These are phyloP conservation scores for Acmispon strigosus DNA, from an alignment of 306 rosid genomes.

Conservation along the genomic window DNA sequence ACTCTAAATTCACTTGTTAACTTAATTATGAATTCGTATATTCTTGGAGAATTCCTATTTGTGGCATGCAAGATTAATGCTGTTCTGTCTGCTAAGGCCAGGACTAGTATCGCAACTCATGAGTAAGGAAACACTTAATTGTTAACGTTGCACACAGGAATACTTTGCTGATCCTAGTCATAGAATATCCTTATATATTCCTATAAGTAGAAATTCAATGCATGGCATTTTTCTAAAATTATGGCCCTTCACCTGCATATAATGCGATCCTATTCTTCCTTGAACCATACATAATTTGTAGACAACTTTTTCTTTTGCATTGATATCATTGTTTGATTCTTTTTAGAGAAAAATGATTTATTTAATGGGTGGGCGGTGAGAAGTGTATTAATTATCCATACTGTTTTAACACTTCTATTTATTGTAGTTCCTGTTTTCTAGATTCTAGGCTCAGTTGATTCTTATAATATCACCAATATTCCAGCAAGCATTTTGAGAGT, in stretches of 20 bases:
- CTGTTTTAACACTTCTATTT: neutral
- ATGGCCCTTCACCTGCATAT: neutral
- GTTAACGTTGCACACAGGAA: neutral
- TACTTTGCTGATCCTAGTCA: neutral
- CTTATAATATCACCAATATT: neutral
- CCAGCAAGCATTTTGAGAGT: neutral
- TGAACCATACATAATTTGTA: neutral
- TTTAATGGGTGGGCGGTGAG: neutral
- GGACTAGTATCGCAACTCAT: neutral
- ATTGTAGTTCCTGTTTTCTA: constrained; percentile 1
- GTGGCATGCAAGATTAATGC: neutral
- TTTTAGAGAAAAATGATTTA: neutral
- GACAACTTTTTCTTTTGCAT: neutral
- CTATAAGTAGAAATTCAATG: neutral
- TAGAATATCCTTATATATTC: neutral
- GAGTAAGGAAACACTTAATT: neutral
- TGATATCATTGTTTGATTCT: neutral
- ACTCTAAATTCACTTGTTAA: neutral
- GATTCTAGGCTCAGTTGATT: neutral
- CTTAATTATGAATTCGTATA: neutral
- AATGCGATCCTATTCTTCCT: neutral
- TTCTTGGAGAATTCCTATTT: neutral
- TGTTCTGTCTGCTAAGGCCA: no score
- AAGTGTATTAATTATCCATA: neutral
- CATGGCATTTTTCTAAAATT: neutral